Percentiles rank a stretch among this genome's conserved stretches.
Evolutionary conservation across 257 asterid species (phyloP).

Genomic region (Solanum etuberosum): DNA sequence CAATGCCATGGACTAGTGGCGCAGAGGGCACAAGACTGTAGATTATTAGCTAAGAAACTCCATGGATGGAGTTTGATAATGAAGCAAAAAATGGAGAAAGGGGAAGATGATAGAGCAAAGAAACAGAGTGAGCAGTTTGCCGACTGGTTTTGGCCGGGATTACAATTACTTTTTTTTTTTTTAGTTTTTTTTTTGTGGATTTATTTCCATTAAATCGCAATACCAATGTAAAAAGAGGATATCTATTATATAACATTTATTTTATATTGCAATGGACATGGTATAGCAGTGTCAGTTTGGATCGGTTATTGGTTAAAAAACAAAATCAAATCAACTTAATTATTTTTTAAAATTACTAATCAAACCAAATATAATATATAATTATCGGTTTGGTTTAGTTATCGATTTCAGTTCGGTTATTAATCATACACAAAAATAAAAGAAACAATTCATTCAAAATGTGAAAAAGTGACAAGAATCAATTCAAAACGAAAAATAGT

Average conservation of each 20-base stretch:
- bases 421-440: no score
- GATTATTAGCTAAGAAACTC: neutral
- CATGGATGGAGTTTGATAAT: neutral
- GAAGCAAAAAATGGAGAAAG: neutral
- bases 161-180: neutral
- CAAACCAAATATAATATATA: no score
- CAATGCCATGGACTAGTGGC: slow-evolving; percentile 45
- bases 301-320: no score
- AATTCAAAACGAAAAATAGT: no score
- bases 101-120: neutral
- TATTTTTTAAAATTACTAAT: no score
- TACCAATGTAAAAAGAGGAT: neutral
- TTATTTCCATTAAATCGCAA: neutral
- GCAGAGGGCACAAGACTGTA: neutral
- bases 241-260: neutral
- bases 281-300: no score
- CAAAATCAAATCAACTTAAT: no score
- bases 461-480: no score
- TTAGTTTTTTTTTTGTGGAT: neutral
- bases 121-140: neutral
- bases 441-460: no score
- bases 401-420: no score
- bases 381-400: no score
- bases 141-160: neutral
- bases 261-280: neutral